These are phyloP conservation scores for Echites panduratus DNA, from an alignment of 257 asterid species.

Conservation along the genomic window DNA sequence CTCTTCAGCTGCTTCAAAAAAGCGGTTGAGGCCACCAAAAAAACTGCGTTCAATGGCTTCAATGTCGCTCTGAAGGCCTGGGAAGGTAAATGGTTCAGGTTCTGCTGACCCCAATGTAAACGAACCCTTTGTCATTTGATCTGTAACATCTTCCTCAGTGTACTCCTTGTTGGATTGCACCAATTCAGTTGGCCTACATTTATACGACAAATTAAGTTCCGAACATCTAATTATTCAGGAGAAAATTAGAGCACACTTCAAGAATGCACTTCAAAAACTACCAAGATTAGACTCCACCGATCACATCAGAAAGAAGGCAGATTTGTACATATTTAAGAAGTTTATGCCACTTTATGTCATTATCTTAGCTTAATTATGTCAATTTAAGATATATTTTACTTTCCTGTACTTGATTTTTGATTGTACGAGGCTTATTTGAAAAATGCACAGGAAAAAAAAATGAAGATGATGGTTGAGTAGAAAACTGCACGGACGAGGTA, in stretches of 20 bases:
- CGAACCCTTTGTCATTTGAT: constrained; percentile 54
- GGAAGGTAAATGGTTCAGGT: constrained; percentile 37
- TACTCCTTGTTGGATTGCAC: constrained; percentile 67
- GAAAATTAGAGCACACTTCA: not conserved
- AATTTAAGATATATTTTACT: no score
- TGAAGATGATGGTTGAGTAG: no score
- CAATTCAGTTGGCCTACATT: constrained; percentile 73
- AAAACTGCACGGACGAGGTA: no score
- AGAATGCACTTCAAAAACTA: not conserved
- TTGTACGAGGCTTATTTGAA: no score
- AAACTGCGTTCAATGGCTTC: constrained; percentile 63
- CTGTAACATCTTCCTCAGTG: constrained; percentile 81
- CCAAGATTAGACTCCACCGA: not conserved
- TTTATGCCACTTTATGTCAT: no score
- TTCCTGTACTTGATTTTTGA: no score
- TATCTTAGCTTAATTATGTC: no score
- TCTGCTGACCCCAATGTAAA: constrained; percentile 30
- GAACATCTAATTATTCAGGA: not conserved
- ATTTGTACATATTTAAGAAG: no score
- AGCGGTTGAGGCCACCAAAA: constrained; percentile 33
- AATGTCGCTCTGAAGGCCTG: constrained; percentile 64
- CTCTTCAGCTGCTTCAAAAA: constrained; percentile 58
- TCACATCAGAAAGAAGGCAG: not conserved
- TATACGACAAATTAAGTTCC: constrained; percentile 11
- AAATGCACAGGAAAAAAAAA: no score